Evolutionary conservation across 2,329 filamentous ascomycete species (phyloP), one percentile per base, ranked within the genome.

Genomic region (Aspergillus sp.): DNA sequence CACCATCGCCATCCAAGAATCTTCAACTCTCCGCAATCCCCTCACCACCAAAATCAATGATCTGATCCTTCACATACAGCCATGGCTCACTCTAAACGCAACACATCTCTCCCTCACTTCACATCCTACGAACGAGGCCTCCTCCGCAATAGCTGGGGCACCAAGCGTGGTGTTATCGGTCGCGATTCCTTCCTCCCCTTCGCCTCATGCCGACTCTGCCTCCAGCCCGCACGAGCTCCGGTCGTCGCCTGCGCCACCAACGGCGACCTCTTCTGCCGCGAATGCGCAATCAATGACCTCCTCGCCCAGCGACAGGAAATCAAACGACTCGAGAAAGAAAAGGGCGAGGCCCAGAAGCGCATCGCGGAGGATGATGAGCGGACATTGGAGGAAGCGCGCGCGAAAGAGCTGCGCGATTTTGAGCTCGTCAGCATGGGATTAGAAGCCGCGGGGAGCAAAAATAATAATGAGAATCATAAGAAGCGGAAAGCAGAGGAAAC

Each of bases 161-260:
- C 85, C 7, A 87, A 85, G 53, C 82, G 85, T 40, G 89, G 90
- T n/a, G 86, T 89, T 41, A 82, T 97, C 30, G 83, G 80, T 19
- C 86, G 91, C 60, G 93, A 97, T 62, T 93, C 88, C 44, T 97
- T 95, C 67, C 81, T 97, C 8, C 85, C 89, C 5, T 95, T 97
- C 65, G 88, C 86, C 42, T 89, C 85, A 19, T 98, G 91, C 71
- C 81, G 85, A 42, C 77, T 98, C 27, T 98, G 91, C 61, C 83
- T 97, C 11, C 81, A 90, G 47, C 79, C 85, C 6, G 86, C 90
- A 13, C 80, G 85, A 28, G 81, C 89, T 37, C 90, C 93, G 1
- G 90, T 96, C 26, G 89, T 96, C 31, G 83, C 88, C 19, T 97
- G 91, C 66, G 73, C 79, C 3, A 68, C 68, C 2, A 79, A 83